Evolutionary conservation across 257 asterid genomes (phyloP).

Genomic region (Solanum rostratum): DNA sequence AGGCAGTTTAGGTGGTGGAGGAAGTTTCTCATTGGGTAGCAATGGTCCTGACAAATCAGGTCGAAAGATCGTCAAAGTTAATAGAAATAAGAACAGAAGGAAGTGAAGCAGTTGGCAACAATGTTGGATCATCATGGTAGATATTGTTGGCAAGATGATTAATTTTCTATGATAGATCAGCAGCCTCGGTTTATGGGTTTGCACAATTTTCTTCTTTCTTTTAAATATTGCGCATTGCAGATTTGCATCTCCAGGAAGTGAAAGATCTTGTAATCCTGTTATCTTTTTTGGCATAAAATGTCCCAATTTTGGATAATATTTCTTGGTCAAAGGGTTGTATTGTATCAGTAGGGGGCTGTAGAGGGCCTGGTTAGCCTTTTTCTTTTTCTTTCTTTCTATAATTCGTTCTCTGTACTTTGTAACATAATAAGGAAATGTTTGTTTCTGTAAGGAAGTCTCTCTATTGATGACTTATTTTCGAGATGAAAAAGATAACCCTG

Average conservation of each 20-base stretch:
- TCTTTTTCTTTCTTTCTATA: background rate
- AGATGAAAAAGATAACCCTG: background rate
- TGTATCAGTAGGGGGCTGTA: background rate
- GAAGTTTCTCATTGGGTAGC: constrained; percentile 81
- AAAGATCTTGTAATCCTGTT: background rate
- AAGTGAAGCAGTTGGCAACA: constrained; percentile 19
- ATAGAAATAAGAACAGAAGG: constrained; percentile 39
- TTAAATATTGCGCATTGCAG: background rate
- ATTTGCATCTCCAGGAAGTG: background rate
- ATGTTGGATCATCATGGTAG: background rate
- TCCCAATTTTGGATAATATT: constrained; percentile 13
- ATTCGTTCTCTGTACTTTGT: background rate
- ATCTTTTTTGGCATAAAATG: constrained; percentile 7
- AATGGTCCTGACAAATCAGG: constrained; percentile 47
- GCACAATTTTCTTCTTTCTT: background rate
- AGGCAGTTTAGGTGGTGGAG: constrained; percentile 43
- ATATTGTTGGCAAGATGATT: background rate
- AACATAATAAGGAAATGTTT: background rate
- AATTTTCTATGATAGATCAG: background rate
- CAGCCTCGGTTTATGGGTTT: background rate
- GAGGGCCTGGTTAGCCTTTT: background rate
- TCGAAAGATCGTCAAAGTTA: constrained; percentile 32
- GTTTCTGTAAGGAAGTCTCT: background rate
- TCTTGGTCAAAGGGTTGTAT: background rate
- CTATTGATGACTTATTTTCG: background rate